phyloP scores from a whole-genome alignment of 768 basidiomycete genomes.

The Rhizopogon vesiculosus region DNA sequence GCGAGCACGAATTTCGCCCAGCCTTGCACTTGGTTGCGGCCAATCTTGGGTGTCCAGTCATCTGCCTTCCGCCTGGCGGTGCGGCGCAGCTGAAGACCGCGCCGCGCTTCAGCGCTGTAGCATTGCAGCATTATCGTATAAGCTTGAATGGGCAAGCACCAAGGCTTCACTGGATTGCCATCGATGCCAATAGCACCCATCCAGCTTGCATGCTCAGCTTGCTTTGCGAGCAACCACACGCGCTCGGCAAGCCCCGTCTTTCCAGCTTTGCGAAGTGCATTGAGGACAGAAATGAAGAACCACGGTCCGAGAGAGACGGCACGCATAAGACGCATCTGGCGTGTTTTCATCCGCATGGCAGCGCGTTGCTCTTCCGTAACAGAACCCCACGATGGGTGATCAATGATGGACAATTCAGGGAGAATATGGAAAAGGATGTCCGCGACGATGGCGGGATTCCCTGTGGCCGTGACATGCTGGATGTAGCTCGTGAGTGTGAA shows the following conservation, averaged over 20 bases:
- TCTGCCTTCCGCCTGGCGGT: conserved; percentile 6
- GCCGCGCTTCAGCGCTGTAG: conserved; percentile 45
- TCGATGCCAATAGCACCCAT: conserved; percentile 12
- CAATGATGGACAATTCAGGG: conserved; percentile 42
- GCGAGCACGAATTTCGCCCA: conserved; percentile 30
- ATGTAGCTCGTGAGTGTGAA: conserved; percentile 52
- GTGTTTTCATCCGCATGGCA: conserved; percentile 17
- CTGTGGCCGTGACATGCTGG: conserved; percentile 44
- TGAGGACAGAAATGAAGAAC: conserved; percentile 55
- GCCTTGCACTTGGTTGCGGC: conserved; percentile 25
- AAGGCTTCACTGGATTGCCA: conserved; percentile 35
- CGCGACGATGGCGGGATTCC: conserved; percentile 39
- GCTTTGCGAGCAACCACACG: conserved; percentile 58
- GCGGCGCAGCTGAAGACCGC: conserved; percentile 13
- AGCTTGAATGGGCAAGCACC: conserved; percentile 61
- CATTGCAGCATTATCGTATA: conserved; percentile 71
- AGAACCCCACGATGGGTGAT: conserved; percentile 35
- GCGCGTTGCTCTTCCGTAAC: conserved; percentile 19
- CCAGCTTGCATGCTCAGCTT: conserved; percentile 50
- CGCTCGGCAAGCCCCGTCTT: conserved; percentile 52
- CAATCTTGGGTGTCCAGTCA: conserved; percentile 14
- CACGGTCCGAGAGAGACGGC: conserved; percentile 53
- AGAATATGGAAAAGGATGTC: conserved; percentile 49
- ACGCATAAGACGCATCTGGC: conserved; percentile 31
- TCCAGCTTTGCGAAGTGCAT: conserved; percentile 55